Conservation (phyloP, 768 basidiomycete genomes). For the Leccinum subtestaceum region DNA sequence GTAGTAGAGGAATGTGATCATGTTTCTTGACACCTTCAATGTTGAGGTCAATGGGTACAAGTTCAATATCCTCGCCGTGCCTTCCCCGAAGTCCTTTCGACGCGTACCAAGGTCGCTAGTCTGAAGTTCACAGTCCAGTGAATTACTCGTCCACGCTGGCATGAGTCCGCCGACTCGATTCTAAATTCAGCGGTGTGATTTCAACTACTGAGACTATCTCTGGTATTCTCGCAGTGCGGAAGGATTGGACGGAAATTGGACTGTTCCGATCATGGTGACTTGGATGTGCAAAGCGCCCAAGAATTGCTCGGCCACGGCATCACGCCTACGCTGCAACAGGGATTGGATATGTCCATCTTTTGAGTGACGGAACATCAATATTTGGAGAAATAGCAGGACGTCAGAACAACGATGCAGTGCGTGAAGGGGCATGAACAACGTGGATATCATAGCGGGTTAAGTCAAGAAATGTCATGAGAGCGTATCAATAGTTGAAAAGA, state of each 20-base stretch:
- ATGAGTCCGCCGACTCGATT: neutral
- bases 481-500: conserved; percentile 25
- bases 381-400: conserved; percentile 49
- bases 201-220: neutral
- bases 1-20: no score
- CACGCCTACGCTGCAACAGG: conserved; percentile 38
- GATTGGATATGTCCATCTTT: neutral
- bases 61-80: no score
- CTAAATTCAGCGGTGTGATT: neutral
- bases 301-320: conserved; percentile 59
- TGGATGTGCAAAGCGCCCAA: conserved; percentile 69
- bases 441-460: conserved; percentile 36
- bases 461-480: conserved; percentile 36
- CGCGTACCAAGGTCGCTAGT: neutral
- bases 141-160: neutral
- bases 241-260: neutral
- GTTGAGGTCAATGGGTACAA: no score
- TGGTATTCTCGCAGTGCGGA: neutral
- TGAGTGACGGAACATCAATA: conserved; percentile 27
- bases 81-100: neutral
- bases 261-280: conserved; percentile 77
- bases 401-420: conserved; percentile 20
- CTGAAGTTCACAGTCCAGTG: neutral
- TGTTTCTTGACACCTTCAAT: no score
- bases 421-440: conserved; percentile 38